Conservation (phyloP, 2,329 filamentous ascomycete species). For the Diaporthe amygdali region DNA sequence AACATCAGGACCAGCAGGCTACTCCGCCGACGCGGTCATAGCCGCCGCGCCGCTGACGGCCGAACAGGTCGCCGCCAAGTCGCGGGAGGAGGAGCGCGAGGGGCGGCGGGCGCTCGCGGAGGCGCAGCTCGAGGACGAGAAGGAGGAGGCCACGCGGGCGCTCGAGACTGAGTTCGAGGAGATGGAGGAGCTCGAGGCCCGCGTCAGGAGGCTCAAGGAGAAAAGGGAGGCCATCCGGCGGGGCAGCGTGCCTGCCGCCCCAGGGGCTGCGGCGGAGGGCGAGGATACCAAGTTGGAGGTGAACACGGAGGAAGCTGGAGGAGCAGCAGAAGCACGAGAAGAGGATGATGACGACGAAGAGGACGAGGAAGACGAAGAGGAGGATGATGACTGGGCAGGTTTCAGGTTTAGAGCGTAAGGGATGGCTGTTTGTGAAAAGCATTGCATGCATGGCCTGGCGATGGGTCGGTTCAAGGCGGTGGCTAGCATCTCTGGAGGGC, state of each 20-base stretch:
- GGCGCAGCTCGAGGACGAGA: constrained; percentile 65
- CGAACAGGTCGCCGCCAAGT: constrained; percentile 61
- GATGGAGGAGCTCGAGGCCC: constrained; percentile 79
- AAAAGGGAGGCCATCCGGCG: constrained; percentile 70
- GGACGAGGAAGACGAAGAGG: constrained; percentile 49
- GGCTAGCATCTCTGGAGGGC: background rate
- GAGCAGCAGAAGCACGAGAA: constrained; percentile 34
- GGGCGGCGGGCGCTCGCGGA: constrained; percentile 62
- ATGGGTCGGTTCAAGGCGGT: background rate
- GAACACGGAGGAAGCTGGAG: constrained; percentile 29
- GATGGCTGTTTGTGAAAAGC: background rate
- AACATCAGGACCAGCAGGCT: constrained; percentile 27
- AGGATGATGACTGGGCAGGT: constrained; percentile 63
- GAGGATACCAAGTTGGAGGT: background rate
- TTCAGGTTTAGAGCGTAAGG: constrained; percentile 53
- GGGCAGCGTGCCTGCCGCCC: constrained; percentile 35
- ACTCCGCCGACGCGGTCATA: constrained; percentile 62
- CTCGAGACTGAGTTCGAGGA: constrained; percentile 81
- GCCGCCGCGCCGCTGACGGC: constrained; percentile 71
- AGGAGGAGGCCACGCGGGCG: constrained; percentile 75
- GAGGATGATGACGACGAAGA: constrained; percentile 43
- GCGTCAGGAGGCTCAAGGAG: constrained; percentile 72
- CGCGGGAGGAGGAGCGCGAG: constrained; percentile 55
- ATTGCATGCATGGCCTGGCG: constrained; percentile 6
- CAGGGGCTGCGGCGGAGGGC: background rate